Evolutionary conservation across 2,329 filamentous ascomycete species (phyloP).

Genomic region (Aureobasidium melanogenum): DNA sequence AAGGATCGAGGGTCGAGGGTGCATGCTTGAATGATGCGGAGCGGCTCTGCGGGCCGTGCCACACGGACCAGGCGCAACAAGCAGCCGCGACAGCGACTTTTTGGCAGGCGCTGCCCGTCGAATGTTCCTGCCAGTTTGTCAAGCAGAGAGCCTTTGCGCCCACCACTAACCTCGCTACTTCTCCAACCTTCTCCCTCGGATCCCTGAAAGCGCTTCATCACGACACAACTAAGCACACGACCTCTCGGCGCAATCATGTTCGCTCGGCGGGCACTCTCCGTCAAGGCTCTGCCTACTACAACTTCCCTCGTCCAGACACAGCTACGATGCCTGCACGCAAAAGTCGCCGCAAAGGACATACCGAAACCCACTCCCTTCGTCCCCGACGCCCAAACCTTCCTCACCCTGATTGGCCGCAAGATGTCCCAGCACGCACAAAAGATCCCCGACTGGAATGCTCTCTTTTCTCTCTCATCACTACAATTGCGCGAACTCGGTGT

Average conservation of each 20-base stretch:
- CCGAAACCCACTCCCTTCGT: conserved; percentile 76
- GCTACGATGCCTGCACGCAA: conserved; percentile 29
- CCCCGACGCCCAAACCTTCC: conserved; percentile 76
- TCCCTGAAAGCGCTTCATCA: background rate
- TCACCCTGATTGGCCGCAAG: conserved; percentile 82
- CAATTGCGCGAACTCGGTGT: conserved; percentile 78
- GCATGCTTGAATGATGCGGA: background rate
- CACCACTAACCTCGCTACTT: background rate
- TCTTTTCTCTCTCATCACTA: conserved; percentile 71
- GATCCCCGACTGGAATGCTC: conserved; percentile 79
- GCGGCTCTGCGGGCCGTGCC: conserved; percentile 10
- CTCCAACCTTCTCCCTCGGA: background rate
- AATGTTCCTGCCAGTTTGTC: background rate
- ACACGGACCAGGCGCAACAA: background rate
- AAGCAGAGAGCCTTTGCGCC: background rate
- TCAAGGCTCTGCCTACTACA: conserved; percentile 2
- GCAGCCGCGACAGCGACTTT: conserved; percentile 7
- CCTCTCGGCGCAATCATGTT: conserved; percentile 10
- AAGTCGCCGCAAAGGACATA: conserved; percentile 35
- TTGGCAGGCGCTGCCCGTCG: background rate
- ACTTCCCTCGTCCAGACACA: conserved; percentile 9
- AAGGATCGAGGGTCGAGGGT: background rate
- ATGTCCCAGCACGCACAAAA: conserved; percentile 76
- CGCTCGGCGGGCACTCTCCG: background rate
- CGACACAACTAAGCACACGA: background rate